phyloP scores from a whole-genome alignment of 1,139 yeast species.

The Debaryomycetaceae sp. region DNA sequence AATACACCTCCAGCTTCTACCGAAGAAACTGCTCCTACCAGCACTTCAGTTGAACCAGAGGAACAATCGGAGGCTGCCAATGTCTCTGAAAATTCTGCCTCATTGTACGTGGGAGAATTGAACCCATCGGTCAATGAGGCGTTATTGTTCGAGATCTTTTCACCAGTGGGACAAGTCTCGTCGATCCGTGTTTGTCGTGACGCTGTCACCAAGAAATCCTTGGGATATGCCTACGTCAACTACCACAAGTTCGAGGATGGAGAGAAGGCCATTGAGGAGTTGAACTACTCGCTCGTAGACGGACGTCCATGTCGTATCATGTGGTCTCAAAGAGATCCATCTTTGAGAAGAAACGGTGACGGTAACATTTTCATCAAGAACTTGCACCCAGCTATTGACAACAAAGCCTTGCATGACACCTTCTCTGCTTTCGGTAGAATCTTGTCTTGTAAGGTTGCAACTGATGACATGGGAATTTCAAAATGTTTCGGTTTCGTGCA shows the following conservation, averaged over 20 bases:
- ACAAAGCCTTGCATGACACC: conserved; percentile 98
- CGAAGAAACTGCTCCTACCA: conserved; percentile 25
- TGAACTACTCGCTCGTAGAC: conserved; percentile 90
- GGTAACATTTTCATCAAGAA: conserved; percentile 98
- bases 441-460: conserved; percentile 95
- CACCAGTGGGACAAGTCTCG: conserved; percentile 93
- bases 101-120: conserved; percentile 96
- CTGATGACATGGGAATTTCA: conserved; percentile 87
- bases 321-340: conserved; percentile 99
- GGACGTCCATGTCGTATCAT: conserved; percentile 98
- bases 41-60: conserved; percentile 19
- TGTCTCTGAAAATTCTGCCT: conserved; percentile 62
- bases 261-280: conserved; percentile 90
- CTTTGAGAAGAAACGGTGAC: conserved; percentile 91
- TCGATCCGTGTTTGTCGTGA: conserved; percentile 99
- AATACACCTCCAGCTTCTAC: conserved; percentile 33
- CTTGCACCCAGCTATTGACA: conserved; percentile 97
- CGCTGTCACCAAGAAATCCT: conserved; percentile 93
- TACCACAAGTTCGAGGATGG: conserved; percentile 89
- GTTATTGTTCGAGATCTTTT: conserved; percentile 87
- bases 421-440: conserved; percentile 96
- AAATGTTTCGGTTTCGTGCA: conserved; percentile 98
- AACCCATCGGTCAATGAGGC: conserved; percentile 94
- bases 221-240: conserved; percentile 98
- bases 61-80: conserved; percentile 29